Evolutionary conservation across 148 eudicot genomes (phyloP).

Genomic region (Chenopodium berlandieri): DNA sequence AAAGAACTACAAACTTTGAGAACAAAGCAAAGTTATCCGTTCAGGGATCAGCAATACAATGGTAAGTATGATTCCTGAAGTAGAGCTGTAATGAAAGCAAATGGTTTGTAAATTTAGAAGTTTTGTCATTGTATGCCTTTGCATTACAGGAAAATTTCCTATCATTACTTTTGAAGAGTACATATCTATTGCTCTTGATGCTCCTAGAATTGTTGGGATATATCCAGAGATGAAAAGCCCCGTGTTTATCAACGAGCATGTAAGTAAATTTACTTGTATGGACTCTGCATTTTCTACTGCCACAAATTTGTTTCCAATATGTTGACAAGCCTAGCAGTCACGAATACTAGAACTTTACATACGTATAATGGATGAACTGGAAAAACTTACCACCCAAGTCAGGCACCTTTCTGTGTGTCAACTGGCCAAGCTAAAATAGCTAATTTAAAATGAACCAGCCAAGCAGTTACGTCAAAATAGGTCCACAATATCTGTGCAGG

Average conservation of each 20-base stretch:
- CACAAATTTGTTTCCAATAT: not conserved
- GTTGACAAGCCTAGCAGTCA: not conserved
- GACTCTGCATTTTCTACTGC: not conserved
- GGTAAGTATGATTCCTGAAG: conserved; percentile 41
- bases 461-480: not conserved
- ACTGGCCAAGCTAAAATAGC: not conserved
- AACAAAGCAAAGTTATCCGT: conserved; percentile 70
- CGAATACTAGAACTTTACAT: not conserved
- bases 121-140: not conserved
- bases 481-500: not conserved
- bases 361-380: not conserved
- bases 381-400: not conserved
- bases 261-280: conserved; percentile 31
- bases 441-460: not conserved
- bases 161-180: conserved; percentile 93
- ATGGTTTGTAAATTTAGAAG: not conserved
- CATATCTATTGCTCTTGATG: conserved; percentile 87
- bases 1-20: conserved; percentile 76
- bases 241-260: conserved; percentile 77
- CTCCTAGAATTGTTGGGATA: conserved; percentile 89
- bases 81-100: not conserved
- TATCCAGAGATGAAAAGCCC: conserved; percentile 98
- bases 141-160: conserved; percentile 65
- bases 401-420: not conserved
- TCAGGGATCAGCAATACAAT: conserved; percentile 85